A percentile compares a stretch with the other conserved stretches of the same genome.
These are phyloP conservation scores for Yamadazyma oceani DNA, from an alignment of 1,139 yeast species.

Conservation along the genomic window DNA sequence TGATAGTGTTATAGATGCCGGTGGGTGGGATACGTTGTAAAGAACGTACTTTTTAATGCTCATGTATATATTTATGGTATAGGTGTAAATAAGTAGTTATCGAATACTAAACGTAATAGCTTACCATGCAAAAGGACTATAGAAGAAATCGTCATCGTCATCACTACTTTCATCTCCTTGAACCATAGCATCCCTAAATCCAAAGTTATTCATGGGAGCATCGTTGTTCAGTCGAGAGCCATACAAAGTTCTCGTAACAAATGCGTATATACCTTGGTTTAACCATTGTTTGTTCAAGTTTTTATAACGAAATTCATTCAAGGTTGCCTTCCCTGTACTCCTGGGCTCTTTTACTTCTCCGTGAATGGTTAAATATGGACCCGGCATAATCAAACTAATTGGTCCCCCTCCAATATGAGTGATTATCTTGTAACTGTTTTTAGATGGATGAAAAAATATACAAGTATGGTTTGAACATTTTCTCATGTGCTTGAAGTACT, in stretches of 20 bases:
- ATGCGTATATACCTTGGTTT: slow-evolving; percentile 47
- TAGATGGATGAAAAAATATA: slow-evolving; percentile 45
- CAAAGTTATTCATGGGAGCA: slow-evolving; percentile 8
- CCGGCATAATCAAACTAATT: slow-evolving; percentile 39
- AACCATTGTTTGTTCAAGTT: slow-evolving; percentile 61
- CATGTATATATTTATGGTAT: slow-evolving; percentile 1
- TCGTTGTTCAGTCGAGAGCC: slow-evolving; percentile 21
- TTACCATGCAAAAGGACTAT: slow-evolving; percentile 13
- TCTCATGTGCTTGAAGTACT: slow-evolving; percentile 23
- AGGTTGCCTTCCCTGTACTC: slow-evolving; percentile 52
- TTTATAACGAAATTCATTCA: slow-evolving; percentile 52
- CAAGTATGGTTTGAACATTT: slow-evolving; percentile 32
- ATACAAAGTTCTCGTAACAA: slow-evolving; percentile 34
- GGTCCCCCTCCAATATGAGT: slow-evolving; percentile 33
- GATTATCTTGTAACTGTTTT: slow-evolving; percentile 37
- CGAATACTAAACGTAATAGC: too few species aligned
- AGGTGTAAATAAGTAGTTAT: slow-evolving; percentile 2
- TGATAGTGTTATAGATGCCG: slow-evolving; percentile 78
- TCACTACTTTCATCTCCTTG: slow-evolving; percentile 17
- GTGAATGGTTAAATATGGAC: slow-evolving; percentile 70
- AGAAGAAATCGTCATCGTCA: slow-evolving; percentile 17
- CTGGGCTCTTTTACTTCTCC: slow-evolving; percentile 67
- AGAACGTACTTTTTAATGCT: slow-evolving; percentile 2
- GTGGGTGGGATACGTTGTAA: slow-evolving; percentile 93
- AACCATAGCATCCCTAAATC: slow-evolving; percentile 10